Base-by-base conservation (phyloP, 345 rosid genomes). In the Euclidium syriacum region DNA sequence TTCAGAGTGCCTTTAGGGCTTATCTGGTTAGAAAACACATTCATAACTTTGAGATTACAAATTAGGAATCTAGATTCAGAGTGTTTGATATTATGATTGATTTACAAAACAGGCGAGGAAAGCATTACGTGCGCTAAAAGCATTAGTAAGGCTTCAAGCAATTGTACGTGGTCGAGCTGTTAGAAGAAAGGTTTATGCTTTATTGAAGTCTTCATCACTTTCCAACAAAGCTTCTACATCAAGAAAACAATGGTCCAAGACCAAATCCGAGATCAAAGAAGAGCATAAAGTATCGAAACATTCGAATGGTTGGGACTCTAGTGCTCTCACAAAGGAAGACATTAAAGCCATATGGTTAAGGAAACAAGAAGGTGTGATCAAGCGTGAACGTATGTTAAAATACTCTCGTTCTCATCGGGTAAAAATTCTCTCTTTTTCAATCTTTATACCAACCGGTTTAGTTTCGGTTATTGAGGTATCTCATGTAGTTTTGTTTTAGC, bases 81-180 rank as follows among this genome's bases (percentile, higher is more conserved):
- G 17, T 72, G 58, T 51, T 72, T 64, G 39, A 64, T 52, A 63
- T 40, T 58, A 14, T 52, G 57, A 40, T 20, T 69, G 53, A 25
- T 49, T n/a, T 68, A 33, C 30, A 24, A 51, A 46, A 69, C 72
- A 92, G 98, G 98, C 96, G 0, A 89, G 88, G 79, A 92, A 87
- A 79, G 98, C 98, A 2, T 74, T 92, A 52, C 67, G 89, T 10
- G 98, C 96, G 19, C 57, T 92, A 17, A 87, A 84, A 69, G 98
- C 94, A 61, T 47, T 89, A 8, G 95, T 89, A 73, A 85, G 73
- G 81, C 89, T 92, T 36, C 98, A 92, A 82, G 95, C 96, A 14
- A 76, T 89, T 44, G 85, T 75, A 24, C 89, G 96, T 10, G 98
- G 96, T 8, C 62, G 69, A 74, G 85, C 81, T 26, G 89, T 79